phyloP scores from a whole-genome alignment of 768 basidiomycete species.

The Lentinula aciculospora region DNA sequence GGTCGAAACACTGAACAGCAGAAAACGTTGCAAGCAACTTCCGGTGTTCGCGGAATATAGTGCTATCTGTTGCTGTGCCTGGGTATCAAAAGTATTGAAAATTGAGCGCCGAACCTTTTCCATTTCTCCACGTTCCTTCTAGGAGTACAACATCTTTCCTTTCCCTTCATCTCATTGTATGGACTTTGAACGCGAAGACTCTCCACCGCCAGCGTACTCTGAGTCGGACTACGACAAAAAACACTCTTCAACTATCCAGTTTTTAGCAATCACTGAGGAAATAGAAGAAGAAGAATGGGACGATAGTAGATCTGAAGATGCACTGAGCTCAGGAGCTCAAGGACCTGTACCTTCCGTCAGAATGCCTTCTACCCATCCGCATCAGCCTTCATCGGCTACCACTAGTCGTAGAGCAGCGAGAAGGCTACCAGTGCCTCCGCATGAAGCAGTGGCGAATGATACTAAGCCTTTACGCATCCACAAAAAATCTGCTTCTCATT shows the following conservation, averaged over 20 bases:
- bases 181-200: neutral
- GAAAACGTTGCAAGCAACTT: neutral
- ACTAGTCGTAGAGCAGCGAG: neutral
- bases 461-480: neutral
- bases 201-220: constrained; percentile 6
- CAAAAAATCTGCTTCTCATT: constrained; percentile 6
- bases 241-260: neutral
- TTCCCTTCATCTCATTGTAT: neutral
- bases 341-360: neutral
- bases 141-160: neutral
- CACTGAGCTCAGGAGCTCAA: neutral
- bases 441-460: neutral
- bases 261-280: neutral
- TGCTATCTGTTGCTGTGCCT: neutral
- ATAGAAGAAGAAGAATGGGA: neutral
- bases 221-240: constrained; percentile 1
- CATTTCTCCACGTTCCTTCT: neutral
- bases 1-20: too few relatives aligned
- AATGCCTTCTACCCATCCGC: neutral
- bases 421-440: neutral
- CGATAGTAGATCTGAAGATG: neutral
- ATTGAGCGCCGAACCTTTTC: neutral
- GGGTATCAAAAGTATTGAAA: neutral
- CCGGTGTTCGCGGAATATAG: neutral
- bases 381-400: neutral